Evolutionary conservation across 805 yeast species (phyloP).

Genomic region (Yarrowia sp.): DNA sequence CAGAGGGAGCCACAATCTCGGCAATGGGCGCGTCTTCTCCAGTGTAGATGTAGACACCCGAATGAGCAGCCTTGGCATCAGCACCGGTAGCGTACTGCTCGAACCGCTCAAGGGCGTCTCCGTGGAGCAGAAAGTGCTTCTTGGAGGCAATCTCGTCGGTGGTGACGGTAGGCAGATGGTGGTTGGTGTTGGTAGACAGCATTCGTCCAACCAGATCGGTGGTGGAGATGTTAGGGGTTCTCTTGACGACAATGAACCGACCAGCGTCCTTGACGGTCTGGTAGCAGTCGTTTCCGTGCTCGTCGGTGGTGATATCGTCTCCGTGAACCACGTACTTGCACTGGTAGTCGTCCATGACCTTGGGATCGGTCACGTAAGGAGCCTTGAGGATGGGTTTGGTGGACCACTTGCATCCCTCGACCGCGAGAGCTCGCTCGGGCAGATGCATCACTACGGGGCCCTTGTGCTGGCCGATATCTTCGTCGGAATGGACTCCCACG

Average conservation of each 20-base stretch:
- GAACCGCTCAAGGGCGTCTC: constrained; percentile 56
- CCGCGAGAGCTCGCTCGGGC: constrained; percentile 82
- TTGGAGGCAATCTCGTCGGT: constrained; percentile 42
- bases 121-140: constrained; percentile 46
- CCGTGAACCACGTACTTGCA: constrained; percentile 98
- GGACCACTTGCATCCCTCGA: constrained; percentile 90
- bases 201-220: constrained; percentile 93
- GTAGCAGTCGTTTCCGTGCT: constrained; percentile 93
- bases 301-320: constrained; percentile 96
- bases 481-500: constrained; percentile 94
- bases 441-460: constrained; percentile 94
- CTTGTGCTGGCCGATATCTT: constrained; percentile 79
- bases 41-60: constrained; percentile 60
- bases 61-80: constrained; percentile 66
- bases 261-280: constrained; percentile 81
- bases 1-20: constrained; percentile 23
- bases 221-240: constrained; percentile 93
- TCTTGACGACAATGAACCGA: constrained; percentile 86
- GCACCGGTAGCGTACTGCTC: constrained; percentile 65
- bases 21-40: constrained; percentile 42
- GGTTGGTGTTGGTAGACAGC: constrained; percentile 65
- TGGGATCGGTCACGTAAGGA: constrained; percentile 92
- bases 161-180: constrained; percentile 55
- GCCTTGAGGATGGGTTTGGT: constrained; percentile 74
- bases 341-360: constrained; percentile 71